These are phyloP conservation scores for Globisporangium emineosum DNA, from an alignment of 352 stramenopile species.

Conservation along the genomic window DNA sequence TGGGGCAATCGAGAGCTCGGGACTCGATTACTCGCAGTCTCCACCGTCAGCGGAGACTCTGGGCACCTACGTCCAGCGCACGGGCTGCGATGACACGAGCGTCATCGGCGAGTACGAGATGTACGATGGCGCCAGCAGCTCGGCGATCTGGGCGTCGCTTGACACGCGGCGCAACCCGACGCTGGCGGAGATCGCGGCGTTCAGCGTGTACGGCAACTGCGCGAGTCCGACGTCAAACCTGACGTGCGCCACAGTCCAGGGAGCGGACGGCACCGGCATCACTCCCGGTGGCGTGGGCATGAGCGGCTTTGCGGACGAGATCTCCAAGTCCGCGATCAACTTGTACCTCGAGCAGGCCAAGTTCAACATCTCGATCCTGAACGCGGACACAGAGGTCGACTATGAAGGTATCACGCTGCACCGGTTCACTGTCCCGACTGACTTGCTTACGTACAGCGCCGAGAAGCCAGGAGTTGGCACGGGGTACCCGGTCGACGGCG, in stretches of 20 bases:
- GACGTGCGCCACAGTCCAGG: conserved; percentile 16
- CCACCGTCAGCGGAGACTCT: conserved; percentile 35
- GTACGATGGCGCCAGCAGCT: conserved; percentile 41
- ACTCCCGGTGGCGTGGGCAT: conserved; percentile 14
- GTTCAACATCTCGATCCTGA: conserved; percentile 17
- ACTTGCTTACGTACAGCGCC: conserved; percentile 30
- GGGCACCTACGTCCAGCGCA: conserved; percentile 48
- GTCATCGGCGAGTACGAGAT: conserved; percentile 63
- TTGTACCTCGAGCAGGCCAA: conserved; percentile 19
- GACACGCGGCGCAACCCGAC: conserved; percentile 21
- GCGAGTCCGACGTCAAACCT: conserved; percentile 17
- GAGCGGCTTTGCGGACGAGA: conserved; percentile 11
- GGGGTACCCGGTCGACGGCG: conserved; percentile 54
- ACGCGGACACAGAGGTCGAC: background rate
- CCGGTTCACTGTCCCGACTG: conserved; percentile 25
- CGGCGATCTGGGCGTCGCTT: conserved; percentile 18
- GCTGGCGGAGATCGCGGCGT: conserved; percentile 17
- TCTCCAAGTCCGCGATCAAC: background rate
- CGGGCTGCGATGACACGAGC: conserved; percentile 58
- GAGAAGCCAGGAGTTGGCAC: conserved; percentile 36
- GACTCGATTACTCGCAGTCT: conserved; percentile 47
- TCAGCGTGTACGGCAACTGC: conserved; percentile 21
- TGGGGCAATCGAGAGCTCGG: conserved; percentile 51
- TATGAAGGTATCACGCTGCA: conserved; percentile 16
- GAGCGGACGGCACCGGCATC: conserved; percentile 13